A percentile compares a stretch with the other conserved stretches of the same genome.
phyloP scores from a whole-genome alignment of 116 monocot genomes.

The Cymodocea nodosa region DNA sequence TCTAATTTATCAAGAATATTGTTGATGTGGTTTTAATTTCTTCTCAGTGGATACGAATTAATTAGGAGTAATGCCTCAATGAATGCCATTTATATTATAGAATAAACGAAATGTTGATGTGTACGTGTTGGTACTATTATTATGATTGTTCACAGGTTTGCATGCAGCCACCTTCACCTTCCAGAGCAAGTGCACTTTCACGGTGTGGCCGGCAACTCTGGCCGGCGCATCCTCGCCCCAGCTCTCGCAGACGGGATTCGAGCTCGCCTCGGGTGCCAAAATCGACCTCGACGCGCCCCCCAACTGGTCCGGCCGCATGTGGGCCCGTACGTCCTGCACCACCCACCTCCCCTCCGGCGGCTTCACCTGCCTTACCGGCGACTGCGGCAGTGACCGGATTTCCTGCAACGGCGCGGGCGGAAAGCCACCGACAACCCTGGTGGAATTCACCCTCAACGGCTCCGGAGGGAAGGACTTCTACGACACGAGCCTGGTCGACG shows the following conservation, averaged over 20 bases:
- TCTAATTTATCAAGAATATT: too few species aligned
- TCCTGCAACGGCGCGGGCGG: slow-evolving; percentile 53
- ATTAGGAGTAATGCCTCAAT: too few species aligned
- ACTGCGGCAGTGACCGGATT: slow-evolving; percentile 40
- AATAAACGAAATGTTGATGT: too few species aligned
- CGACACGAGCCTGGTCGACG: slow-evolving; percentile 72
- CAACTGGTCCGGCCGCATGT: slow-evolving; percentile 35
- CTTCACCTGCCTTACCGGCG: slow-evolving; percentile 51
- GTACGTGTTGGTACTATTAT: too few species aligned
- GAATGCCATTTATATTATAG: too few species aligned
- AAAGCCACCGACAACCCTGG: slow-evolving; percentile 43
- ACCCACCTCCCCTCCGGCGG: slow-evolving; percentile 25
- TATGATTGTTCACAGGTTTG: neutral
- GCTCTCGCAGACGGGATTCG: slow-evolving; percentile 28
- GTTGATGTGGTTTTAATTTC: too few species aligned
- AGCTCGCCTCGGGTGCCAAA: slow-evolving; percentile 15
- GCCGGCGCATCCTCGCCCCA: neutral
- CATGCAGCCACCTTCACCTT: slow-evolving; percentile 18
- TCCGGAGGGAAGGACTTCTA: slow-evolving; percentile 40
- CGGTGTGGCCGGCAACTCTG: slow-evolving; percentile 9
- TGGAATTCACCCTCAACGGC: slow-evolving; percentile 56
- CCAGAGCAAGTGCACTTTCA: slow-evolving; percentile 26
- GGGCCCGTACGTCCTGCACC: slow-evolving; percentile 36
- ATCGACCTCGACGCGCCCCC: slow-evolving; percentile 5
- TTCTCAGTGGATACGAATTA: too few species aligned